A percentile compares a stretch with the other conserved stretches of the same genome.
Conservation (phyloP, 1,139 yeast genomes). For the Diutina rugosa region DNA sequence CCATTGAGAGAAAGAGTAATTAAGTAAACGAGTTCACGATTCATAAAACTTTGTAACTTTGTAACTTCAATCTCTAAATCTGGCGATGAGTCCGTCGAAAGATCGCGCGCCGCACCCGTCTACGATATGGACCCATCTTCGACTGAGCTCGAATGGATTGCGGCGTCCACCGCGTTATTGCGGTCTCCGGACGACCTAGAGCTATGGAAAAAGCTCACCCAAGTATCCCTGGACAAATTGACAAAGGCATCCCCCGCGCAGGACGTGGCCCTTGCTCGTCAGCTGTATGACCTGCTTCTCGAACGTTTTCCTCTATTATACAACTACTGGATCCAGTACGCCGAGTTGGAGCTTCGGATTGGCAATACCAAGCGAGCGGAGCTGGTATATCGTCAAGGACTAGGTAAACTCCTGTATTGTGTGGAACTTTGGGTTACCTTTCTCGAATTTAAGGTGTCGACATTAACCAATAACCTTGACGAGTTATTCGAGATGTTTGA, state of each 20-base stretch:
- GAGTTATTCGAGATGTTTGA: slow-evolving; percentile 40
- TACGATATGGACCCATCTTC: not conserved
- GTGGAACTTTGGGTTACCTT: slow-evolving; percentile 67
- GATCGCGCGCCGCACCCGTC: not conserved
- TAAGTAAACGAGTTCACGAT: not conserved
- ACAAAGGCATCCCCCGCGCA: not conserved
- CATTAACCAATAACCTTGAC: slow-evolving; percentile 18
- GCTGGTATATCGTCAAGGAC: slow-evolving; percentile 39
- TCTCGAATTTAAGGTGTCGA: slow-evolving; percentile 38
- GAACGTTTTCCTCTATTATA: slow-evolving; percentile 40
- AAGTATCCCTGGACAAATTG: not conserved
- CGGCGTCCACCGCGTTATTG: not conserved
- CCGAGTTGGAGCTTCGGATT: slow-evolving; percentile 49
- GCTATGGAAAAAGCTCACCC: not conserved
- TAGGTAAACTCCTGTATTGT: slow-evolving; percentile 39
- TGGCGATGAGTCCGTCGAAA: not conserved
- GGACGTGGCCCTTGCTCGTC: not conserved
- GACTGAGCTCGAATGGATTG: not conserved
- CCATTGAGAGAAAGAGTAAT: not conserved
- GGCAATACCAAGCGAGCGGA: slow-evolving; percentile 40
- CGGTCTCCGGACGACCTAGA: not conserved
- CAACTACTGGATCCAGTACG: slow-evolving; percentile 74
- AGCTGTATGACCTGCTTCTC: not conserved
- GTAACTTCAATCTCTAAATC: too few relatives aligned
- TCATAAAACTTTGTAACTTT: too few relatives aligned